Evolutionary conservation across 148 eudicot species (phyloP), one percentile per base, ranked within the genome.

Genomic region (Spergularia marina): DNA sequence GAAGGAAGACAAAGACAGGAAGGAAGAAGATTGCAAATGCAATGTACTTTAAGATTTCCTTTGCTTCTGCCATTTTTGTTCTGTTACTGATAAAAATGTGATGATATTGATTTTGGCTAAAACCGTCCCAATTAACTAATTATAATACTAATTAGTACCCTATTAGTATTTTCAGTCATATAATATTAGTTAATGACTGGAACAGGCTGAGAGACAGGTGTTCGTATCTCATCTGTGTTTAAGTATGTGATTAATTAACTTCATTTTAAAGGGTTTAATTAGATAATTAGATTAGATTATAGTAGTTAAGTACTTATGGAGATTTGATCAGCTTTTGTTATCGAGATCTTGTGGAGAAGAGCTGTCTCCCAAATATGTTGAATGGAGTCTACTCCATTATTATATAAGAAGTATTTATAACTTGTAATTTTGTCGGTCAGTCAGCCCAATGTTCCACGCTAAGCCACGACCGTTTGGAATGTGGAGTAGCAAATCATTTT

Each of bases 21-120:
- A 80, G 68, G 76, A 80, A 80, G 40, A 65, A 39, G 34, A 80
- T 58, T 53, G 83, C 71, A 65, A 76, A 80, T 49, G 76, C 83
- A 51, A 65, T 56, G 55, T 47, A 80, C 76, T 64, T 71, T 2
- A 80, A 18, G 52, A 80, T 80, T 53, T 55, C 68, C 36, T 71
- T 76, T 30, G 73, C 54, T 63, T 76, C 73, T 54, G 76, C 79
- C 83, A 80, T 80, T 71, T 30, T 59, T 23, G 61, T 76, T 68
- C 18, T 30, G 36, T 30, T 30, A 30, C 36, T 30, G 36, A 30
- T 30, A 0, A 30, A 30, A 30, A 30, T 30, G 36, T 30, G 36
- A 30, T 17, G 40, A 41, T 55, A 15, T 21, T 12, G 18, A 39
- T 39, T 8, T 14, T 25, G 34, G 36, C 36, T 10, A 25, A 25